phyloP scores from a whole-genome alignment of 257 asterid species.

The Rehmannia glutinosa region DNA sequence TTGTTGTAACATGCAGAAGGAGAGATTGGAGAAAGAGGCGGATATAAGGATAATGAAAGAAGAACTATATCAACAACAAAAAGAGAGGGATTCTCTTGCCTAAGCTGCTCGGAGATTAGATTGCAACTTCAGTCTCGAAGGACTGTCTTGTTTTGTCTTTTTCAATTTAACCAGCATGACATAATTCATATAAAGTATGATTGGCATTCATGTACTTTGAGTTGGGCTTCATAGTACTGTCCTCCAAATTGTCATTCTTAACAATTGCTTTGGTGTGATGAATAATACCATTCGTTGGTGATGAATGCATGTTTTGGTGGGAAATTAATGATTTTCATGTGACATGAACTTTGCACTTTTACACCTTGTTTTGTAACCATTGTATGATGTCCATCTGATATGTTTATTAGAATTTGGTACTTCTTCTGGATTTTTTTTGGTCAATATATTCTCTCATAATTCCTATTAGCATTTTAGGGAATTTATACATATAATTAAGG shows the following conservation, averaged over 20 bases:
- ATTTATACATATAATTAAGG: too few relatives aligned
- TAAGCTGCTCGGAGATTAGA: conserved; percentile 24
- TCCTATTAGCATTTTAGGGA: too few relatives aligned
- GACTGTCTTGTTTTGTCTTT: conserved; percentile 1
- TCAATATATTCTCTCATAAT: too few relatives aligned
- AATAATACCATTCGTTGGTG: conserved; percentile 23
- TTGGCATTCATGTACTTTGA: conserved; percentile 11
- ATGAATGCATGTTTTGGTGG: neutral
- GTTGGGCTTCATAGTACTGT: too few relatives aligned
- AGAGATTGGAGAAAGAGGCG: conserved; percentile 60
- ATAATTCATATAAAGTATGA: conserved; percentile 15
- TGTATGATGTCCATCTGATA: neutral
- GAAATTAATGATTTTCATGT: neutral
- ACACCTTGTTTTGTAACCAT: neutral
- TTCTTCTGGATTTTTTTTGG: neutral
- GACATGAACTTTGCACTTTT: neutral
- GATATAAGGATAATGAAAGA: conserved; percentile 57
- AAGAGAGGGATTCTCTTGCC: conserved; percentile 48
- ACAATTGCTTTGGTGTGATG: neutral
- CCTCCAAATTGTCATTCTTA: too few relatives aligned
- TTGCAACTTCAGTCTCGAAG: neutral
- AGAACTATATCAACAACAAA: conserved; percentile 49
- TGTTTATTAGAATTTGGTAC: neutral
- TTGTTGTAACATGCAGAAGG: conserved; percentile 40
- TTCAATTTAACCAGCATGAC: neutral